Evolutionary conservation across 225 moss, liverwort and hornwort species (phyloP).

Genomic region (Takakia lepidozioides): DNA sequence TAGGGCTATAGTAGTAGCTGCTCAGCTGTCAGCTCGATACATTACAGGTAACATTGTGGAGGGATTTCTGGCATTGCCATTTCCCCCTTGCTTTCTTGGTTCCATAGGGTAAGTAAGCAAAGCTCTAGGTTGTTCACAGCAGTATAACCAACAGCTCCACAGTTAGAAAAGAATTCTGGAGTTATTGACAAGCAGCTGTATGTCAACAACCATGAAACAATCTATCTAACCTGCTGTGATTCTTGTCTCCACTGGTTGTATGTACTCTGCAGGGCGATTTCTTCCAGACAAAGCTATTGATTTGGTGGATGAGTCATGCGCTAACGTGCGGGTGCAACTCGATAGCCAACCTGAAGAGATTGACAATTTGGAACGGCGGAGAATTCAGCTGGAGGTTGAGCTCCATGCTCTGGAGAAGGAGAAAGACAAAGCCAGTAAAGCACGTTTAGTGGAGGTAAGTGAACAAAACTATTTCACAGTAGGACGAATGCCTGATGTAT

Average conservation of each 20-base stretch:
- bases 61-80: too few relatives aligned
- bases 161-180: too few relatives aligned
- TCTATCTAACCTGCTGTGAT: too few relatives aligned
- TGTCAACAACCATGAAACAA: too few relatives aligned
- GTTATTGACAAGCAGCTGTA: too few relatives aligned
- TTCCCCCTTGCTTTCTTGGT: too few relatives aligned
- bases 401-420: slow-evolving; percentile 92
- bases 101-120: too few relatives aligned
- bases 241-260: too few relatives aligned
- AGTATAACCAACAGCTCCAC: too few relatives aligned
- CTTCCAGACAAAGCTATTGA: slow-evolving; percentile 91
- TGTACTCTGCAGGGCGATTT: slow-evolving; percentile 16
- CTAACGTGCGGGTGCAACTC: slow-evolving; percentile 92
- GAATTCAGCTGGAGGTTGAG: slow-evolving; percentile 83
- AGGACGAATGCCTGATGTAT: too few relatives aligned
- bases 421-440: slow-evolving; percentile 92
- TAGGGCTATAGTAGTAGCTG: slow-evolving; percentile 77
- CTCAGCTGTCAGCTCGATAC: slow-evolving; percentile 79
- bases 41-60: slow-evolving; percentile 72
- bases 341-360: slow-evolving; percentile 95
- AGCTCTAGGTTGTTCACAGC: too few relatives aligned
- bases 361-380: slow-evolving; percentile 68
- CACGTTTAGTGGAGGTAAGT: slow-evolving; percentile 68
- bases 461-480: too few relatives aligned
- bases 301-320: slow-evolving; percentile 88